Percentiles rank a stretch among this genome's conserved stretches.
phyloP scores from a whole-genome alignment of 257 asterid species.

The Nyctanthes arbortristis region DNA sequence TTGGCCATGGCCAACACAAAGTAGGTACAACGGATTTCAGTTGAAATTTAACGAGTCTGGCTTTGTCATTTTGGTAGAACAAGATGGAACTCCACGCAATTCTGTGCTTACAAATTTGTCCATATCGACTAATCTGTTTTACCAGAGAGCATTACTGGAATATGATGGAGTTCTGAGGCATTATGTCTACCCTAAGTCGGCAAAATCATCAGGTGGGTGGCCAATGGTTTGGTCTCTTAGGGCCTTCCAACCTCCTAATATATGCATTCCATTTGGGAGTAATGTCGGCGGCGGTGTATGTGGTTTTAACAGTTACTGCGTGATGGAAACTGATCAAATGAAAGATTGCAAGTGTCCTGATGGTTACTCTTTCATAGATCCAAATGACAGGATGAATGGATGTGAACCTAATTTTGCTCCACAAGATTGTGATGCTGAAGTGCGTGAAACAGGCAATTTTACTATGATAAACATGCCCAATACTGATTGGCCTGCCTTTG shows the following conservation, averaged over 20 bases:
- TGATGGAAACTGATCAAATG: background rate
- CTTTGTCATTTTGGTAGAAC: conserved; percentile 4
- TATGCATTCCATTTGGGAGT: background rate
- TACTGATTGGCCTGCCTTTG: conserved; percentile 23
- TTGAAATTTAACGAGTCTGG: conserved; percentile 26
- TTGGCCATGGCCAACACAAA: conserved; percentile 2
- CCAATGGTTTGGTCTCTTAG: conserved; percentile 21
- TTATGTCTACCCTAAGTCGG: too few species aligned
- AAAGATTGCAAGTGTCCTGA: conserved; percentile 32
- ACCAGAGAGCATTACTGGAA: conserved; percentile 24
- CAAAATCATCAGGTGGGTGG: too few species aligned
- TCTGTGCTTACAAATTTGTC: background rate
- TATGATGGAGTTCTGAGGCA: too few species aligned
- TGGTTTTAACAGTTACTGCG: too few species aligned
- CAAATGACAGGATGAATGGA: conserved; percentile 21
- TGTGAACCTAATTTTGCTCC: too few species aligned
- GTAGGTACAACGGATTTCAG: conserved; percentile 14
- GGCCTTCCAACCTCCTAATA: conserved; percentile 24
- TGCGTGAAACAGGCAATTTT: conserved; percentile 7
- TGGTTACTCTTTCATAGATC: conserved; percentile 27
- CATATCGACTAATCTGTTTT: background rate
- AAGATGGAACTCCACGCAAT: background rate
- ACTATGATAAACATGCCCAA: conserved; percentile 10
- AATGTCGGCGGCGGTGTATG: conserved; percentile 32
- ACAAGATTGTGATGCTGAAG: background rate